Evolutionary conservation across 2,329 filamentous ascomycete genomes (phyloP).

Genomic region (Penicillium decumbens): DNA sequence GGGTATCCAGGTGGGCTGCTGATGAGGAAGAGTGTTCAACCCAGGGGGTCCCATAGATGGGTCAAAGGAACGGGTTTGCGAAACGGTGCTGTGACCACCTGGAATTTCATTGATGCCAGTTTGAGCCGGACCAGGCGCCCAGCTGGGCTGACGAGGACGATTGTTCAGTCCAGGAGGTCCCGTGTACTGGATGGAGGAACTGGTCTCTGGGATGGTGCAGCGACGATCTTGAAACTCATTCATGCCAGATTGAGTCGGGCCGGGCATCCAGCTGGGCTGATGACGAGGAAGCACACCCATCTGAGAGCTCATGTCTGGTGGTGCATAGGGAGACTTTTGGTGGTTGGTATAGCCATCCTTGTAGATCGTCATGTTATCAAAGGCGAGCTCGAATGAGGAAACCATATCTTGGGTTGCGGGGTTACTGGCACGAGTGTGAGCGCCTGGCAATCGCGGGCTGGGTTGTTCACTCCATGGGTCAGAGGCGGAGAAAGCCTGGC

Average conservation of each 20-base stretch:
- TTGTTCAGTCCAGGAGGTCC: too few species aligned
- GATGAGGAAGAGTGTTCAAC: not conserved
- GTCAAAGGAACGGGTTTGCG: too few species aligned
- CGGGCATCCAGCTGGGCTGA: not conserved
- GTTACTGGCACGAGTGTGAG: not conserved
- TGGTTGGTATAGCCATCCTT: constrained; percentile 1
- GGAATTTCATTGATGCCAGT: too few species aligned
- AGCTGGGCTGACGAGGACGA: not conserved
- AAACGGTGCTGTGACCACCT: too few species aligned
- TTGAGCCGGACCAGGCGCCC: not conserved
- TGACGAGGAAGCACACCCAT: not conserved
- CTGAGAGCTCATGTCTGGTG: not conserved
- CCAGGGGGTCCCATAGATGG: too few species aligned
- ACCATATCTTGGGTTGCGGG: not conserved
- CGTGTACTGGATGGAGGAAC: too few species aligned
- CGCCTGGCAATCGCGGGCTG: not conserved
- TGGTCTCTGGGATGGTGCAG: too few species aligned
- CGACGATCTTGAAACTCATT: too few species aligned
- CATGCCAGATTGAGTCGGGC: not conserved
- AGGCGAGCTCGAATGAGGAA: not conserved
- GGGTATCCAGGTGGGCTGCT: not conserved
- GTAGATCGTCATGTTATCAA: not conserved
- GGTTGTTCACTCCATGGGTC: not conserved
- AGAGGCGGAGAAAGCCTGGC: not conserved
- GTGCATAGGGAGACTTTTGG: not conserved